These are phyloP conservation scores for Fusarium nisikadoi DNA, from an alignment of 2,329 filamentous ascomycete species.

Conservation along the genomic window DNA sequence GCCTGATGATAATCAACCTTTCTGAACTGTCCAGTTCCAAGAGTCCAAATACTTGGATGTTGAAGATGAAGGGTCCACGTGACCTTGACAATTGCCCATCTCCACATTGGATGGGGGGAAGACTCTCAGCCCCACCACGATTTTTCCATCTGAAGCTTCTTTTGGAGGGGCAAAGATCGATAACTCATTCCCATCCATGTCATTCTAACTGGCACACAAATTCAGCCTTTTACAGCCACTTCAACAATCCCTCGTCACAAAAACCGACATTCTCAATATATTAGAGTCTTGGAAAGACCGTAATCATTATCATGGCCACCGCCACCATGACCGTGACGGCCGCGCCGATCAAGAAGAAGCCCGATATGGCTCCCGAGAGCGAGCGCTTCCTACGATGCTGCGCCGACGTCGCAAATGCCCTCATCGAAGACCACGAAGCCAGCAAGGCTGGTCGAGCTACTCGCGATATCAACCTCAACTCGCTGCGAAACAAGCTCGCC, in stretches of 20 bases:
- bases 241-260: neutral
- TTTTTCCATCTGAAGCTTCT: slow-evolving; percentile 33
- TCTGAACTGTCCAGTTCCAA: neutral
- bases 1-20: neutral
- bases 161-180: slow-evolving; percentile 43
- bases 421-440: slow-evolving; percentile 94
- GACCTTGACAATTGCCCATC: slow-evolving; percentile 31
- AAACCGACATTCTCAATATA: accelerated
- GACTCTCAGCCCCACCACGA: slow-evolving; percentile 35
- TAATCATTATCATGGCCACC: slow-evolving; percentile 51
- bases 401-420: slow-evolving; percentile 90
- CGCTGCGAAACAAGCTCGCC: slow-evolving; percentile 83
- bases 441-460: slow-evolving; percentile 78
- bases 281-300: neutral
- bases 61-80: slow-evolving; percentile 16
- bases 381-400: slow-evolving; percentile 95
- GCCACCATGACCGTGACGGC: slow-evolving; percentile 73
- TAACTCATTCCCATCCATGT: slow-evolving; percentile 10
- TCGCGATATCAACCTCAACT: slow-evolving; percentile 93
- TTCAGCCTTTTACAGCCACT: neutral
- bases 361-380: slow-evolving; percentile 88
- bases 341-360: slow-evolving; percentile 75
- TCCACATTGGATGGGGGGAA: slow-evolving; percentile 36
- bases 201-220: neutral
- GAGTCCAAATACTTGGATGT: neutral